Evolutionary conservation across 257 asterid species (phyloP), one percentile per base, ranked within the genome.

Genomic region (Nicotiana sylvestris): DNA sequence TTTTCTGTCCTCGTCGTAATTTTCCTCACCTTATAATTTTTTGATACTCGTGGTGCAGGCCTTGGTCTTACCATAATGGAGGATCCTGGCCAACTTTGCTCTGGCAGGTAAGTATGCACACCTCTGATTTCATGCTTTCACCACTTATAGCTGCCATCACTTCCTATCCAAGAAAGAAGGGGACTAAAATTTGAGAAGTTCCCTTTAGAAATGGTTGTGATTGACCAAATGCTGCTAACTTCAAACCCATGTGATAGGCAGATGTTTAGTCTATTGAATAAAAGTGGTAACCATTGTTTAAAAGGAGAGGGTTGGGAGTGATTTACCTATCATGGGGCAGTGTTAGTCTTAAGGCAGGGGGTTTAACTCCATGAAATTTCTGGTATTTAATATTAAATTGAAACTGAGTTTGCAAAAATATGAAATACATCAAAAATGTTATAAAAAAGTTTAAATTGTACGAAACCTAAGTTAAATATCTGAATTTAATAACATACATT

Each of bases 21-120:
- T 21, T 21, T 21, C 21, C 21, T 21, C 21, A 21, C 21, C 21
- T 21, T 21, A 21, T 21, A 21, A 21, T 21, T 21, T 21, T 21
- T 21, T 21, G 21, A 21, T 21, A 21, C 21, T 21, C 21, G 21
- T 21, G 67, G 30, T 89, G 90, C 95, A 93, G 97, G 78, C 95
- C 98, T 79, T 93, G 98, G 98, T 93, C 98, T 82, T 93, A 93
- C 88, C 98, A 93, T 86, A 92, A 93, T 60, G 98, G 90, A 56
- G 97, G 98, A 72, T 89, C 98, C 35, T 92, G 98, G 98, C 97
- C 98, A 64, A 93, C 97, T 66, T 83, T 93, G 89, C 89, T 93
- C 66, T 93, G 98, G 98, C 98, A 93, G 95, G 98, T 90, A 77
- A 43, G 33, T 70, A 21, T 70, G 35, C 78, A 5, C 12, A 43